Base-by-base conservation (phyloP, 805 yeast species). In the Nakazawaea ishiwadae region DNA sequence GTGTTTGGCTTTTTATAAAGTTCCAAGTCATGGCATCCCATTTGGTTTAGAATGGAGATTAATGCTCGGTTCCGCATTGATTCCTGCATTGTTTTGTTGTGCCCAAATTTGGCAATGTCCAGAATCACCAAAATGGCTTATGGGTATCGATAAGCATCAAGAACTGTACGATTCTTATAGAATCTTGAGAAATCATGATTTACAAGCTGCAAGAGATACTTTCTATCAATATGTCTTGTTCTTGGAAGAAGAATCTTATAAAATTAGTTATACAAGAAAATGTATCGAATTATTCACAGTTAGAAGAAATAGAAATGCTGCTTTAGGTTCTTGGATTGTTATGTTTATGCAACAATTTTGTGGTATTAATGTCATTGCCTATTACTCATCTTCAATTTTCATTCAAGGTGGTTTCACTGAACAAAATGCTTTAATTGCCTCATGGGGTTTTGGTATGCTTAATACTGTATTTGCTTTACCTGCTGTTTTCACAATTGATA, bases 281-380 rank as follows among this genome's bases (percentile, higher is more conserved):
- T 39, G 76, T 35, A 63, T 62, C 39, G 84, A 81, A 56, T 65
- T 85, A 68, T 68, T 86, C 56, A 71, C 81, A 1, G 69, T 84
- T 35, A 75, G 93, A 60, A 77, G 96, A 68, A 85, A 84, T 60
- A 76, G 95, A 63, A 83, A 87, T 56, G 95, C 93, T 40, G 78
- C 86, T 6, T 51, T 82, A 43, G 95, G 86, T 42, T 78, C 95
- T 3, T 82, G 83, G 75, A 72, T 86, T 48, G 87, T 81, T 45
- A 87, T 88, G 79, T 84, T 86, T 56, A 82, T 83, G 87, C 96
- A 87, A 66, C 95, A 87, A 59, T 84, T 86, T 65, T 87, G 95
- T 63, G 96, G 96, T 51, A 77, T 87, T 59, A 87, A 87, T 55
- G 91, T 86, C 40, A 85, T 87, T 62, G 91, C 95, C 15, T 84